phyloP scores from a whole-genome alignment of 148 eudicot genomes.

The Polygonum aviculare region DNA sequence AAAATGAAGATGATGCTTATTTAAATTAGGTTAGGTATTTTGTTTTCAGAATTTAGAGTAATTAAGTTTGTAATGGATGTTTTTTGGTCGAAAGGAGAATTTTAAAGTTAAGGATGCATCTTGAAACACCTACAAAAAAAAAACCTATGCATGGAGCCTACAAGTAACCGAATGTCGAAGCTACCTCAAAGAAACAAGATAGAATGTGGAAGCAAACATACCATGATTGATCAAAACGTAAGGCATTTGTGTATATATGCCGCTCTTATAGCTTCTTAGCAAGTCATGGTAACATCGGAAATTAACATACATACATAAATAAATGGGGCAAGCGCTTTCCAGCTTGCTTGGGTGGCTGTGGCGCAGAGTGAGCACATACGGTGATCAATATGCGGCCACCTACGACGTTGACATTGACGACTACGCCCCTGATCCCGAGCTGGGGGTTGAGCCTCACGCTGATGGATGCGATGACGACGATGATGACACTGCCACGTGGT shows the following conservation, averaged over 20 bases:
- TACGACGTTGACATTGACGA: neutral
- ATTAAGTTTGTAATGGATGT: too few species aligned
- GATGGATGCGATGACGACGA: neutral
- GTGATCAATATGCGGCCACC: neutral
- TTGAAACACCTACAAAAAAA: too few species aligned
- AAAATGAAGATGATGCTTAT: too few species aligned
- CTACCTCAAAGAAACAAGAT: neutral
- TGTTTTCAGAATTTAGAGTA: too few species aligned
- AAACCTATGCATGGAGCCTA: neutral
- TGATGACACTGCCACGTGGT: neutral
- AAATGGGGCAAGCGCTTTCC: neutral
- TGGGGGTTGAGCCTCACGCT: neutral
- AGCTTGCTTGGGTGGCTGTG: neutral
- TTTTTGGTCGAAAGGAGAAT: too few species aligned
- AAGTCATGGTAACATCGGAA: neutral
- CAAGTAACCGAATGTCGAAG: neutral
- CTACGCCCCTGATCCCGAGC: slow-evolving; percentile 1
- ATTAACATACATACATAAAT: neutral
- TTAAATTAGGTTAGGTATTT: too few species aligned
- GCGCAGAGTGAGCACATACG: neutral
- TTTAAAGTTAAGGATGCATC: too few species aligned
- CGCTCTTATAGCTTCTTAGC: neutral
- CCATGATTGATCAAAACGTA: neutral
- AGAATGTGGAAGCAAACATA: neutral
- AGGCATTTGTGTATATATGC: too few species aligned